Conservation (phyloP, 495 filamentous ascomycete species). For the Oidiodendron maius region DNA sequence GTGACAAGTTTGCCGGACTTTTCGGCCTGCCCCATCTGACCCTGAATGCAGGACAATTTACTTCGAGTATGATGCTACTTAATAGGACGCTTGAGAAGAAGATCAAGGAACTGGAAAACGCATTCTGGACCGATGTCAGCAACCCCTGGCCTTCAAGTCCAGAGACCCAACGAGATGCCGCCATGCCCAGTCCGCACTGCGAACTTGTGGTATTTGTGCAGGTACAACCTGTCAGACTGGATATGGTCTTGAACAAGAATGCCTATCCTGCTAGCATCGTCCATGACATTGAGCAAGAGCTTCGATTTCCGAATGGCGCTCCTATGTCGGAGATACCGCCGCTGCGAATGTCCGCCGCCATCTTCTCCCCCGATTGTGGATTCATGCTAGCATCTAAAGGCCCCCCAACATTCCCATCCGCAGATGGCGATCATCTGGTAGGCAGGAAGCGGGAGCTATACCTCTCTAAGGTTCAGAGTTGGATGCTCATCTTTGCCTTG, state of each 20-base stretch:
- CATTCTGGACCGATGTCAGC: constrained; percentile 34
- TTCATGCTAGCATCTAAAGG: constrained; percentile 88
- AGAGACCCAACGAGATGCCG: constrained; percentile 50
- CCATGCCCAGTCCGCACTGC: constrained; percentile 65
- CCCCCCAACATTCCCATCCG: constrained; percentile 60
- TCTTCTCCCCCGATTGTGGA: constrained; percentile 92
- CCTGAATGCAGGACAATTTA: constrained; percentile 58
- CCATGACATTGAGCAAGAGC: constrained; percentile 71
- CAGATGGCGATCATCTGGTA: constrained; percentile 59
- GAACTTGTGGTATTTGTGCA: constrained; percentile 87
- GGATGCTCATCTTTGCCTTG: constrained; percentile 59
- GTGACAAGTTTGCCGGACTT: constrained; percentile 85
- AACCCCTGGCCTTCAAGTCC: constrained; percentile 44
- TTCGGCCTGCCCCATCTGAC: constrained; percentile 83
- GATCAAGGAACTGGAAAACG: constrained; percentile 54
- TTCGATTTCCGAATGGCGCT: constrained; percentile 80
- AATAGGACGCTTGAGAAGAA: constrained; percentile 62
- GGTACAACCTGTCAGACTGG: constrained; percentile 55
- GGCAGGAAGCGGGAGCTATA: constrained; percentile 78
- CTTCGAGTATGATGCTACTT: constrained; percentile 59
- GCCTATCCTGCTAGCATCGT: constrained; percentile 37
- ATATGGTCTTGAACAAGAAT: constrained; percentile 27
- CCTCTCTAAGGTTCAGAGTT: constrained; percentile 56
- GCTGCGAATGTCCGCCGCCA: constrained; percentile 74
- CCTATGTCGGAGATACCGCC: constrained; percentile 59